These are phyloP conservation scores for Lentinula guzmanii DNA, from an alignment of 768 basidiomycete species.

Conservation along the genomic window DNA sequence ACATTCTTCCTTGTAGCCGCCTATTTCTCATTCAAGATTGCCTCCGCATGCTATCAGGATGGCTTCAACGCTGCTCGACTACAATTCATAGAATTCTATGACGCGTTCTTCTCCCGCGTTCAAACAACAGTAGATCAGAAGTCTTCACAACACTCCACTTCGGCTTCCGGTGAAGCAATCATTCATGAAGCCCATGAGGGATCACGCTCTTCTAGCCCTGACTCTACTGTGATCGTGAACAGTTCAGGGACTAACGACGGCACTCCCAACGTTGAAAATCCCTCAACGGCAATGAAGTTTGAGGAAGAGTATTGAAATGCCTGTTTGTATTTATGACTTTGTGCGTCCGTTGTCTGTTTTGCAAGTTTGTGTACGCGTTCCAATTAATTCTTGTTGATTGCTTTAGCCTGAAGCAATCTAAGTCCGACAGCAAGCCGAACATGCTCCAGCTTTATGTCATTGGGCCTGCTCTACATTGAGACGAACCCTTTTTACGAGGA, in stretches of 20 bases:
- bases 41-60: conserved; percentile 15
- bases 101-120: conserved; percentile 11
- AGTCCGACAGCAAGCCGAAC: not conserved
- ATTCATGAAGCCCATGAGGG: no score
- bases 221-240: conserved; percentile 3
- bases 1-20: conserved; percentile 14
- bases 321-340: not conserved
- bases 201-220: not conserved
- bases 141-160: not conserved
- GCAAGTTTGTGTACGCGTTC: not conserved
- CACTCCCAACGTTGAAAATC: not conserved
- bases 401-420: no score
- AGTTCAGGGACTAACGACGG: not conserved
- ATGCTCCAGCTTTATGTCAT: not conserved
- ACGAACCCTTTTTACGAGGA: not conserved
- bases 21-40: conserved; percentile 20
- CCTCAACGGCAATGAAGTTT: not conserved
- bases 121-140: conserved; percentile 11
- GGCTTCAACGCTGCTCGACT: conserved; percentile 19
- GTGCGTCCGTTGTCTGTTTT: not conserved
- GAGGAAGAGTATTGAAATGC: not conserved
- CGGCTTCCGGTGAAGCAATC: not conserved
- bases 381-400: not conserved
- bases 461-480: not conserved
- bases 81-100: conserved; percentile 23